These are phyloP conservation scores for Yarrowia porcina DNA, from an alignment of 805 yeast genomes.

Conservation along the genomic window DNA sequence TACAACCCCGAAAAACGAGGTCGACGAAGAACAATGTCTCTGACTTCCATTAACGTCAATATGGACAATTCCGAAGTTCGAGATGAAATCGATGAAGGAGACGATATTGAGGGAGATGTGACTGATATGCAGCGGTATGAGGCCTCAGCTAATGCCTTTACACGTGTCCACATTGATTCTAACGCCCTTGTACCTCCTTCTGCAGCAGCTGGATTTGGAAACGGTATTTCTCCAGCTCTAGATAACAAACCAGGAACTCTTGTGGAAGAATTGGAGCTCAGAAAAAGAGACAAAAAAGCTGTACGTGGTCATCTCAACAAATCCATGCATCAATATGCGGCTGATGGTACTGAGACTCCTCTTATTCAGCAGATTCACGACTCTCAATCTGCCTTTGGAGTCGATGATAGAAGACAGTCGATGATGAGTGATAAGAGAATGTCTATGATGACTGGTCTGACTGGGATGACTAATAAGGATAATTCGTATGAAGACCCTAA, in stretches of 20 bases:
- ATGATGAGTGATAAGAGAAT: neutral
- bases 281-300: slow-evolving; percentile 37
- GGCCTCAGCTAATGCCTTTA: slow-evolving; percentile 4
- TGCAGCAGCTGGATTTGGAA: neutral
- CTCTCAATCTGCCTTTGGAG: neutral
- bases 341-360: slow-evolving; percentile 6
- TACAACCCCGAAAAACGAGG: slow-evolving; percentile 19
- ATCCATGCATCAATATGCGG: slow-evolving; percentile 8
- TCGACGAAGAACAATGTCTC: slow-evolving; percentile 9
- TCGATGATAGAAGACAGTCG: neutral
- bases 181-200: slow-evolving; percentile 2
- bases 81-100: neutral
- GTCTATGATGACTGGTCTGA: neutral
- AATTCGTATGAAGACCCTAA: slow-evolving; percentile 1
- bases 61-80: slow-evolving; percentile 8
- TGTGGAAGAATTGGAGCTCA: slow-evolving; percentile 41
- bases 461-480: neutral
- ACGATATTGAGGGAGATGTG: neutral
- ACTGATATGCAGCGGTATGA: slow-evolving; percentile 9
- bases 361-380: slow-evolving; percentile 11
- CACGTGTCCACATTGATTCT: neutral
- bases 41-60: slow-evolving; percentile 14
- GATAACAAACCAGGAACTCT: slow-evolving; percentile 35
- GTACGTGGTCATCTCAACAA: slow-evolving; percentile 7
- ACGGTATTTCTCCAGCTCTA: slow-evolving; percentile 16